Conservation (phyloP, 2,329 filamentous ascomycete genomes). For the Colletotrichum melonis region DNA sequence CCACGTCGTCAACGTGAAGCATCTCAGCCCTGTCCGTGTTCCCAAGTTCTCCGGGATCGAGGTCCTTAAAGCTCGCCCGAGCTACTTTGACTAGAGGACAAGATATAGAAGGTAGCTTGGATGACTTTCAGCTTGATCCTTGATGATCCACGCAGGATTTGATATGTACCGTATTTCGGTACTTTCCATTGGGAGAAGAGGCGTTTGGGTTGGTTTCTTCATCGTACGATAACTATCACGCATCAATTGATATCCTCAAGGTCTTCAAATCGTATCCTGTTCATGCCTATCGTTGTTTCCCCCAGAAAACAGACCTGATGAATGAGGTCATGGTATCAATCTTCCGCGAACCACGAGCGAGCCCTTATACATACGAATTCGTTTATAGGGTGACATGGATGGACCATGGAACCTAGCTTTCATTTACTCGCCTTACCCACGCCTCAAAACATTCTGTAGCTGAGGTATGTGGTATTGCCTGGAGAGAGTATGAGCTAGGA, state of each 20-base stretch:
- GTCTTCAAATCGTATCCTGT: neutral
- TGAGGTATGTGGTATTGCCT: no score
- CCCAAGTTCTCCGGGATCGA: slow-evolving; percentile 32
- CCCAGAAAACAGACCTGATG: no score
- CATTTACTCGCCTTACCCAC: no score
- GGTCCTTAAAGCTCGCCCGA: slow-evolving; percentile 20
- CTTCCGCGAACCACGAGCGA: no score
- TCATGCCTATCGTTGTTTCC: no score
- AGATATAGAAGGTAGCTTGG: neutral
- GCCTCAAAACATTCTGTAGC: no score
- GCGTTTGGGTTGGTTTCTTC: slow-evolving; percentile 16
- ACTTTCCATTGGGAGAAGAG: slow-evolving; percentile 13
- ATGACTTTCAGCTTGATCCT: neutral
- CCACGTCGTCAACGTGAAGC: slow-evolving; percentile 10
- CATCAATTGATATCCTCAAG: neutral
- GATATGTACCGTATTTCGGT: slow-evolving; percentile 8
- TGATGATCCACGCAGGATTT: neutral
- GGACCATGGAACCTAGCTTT: no score
- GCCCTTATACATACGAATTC: no score
- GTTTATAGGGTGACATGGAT: no score
- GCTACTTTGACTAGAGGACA: slow-evolving; percentile 25
- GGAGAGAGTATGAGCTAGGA: no score
- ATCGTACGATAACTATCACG: neutral
- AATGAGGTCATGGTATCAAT: no score
- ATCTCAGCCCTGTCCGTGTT: neutral